A percentile compares a stretch with the other conserved stretches of the same genome.
phyloP scores from a whole-genome alignment of 257 asterid genomes.

The Lavandula angustifolia region DNA sequence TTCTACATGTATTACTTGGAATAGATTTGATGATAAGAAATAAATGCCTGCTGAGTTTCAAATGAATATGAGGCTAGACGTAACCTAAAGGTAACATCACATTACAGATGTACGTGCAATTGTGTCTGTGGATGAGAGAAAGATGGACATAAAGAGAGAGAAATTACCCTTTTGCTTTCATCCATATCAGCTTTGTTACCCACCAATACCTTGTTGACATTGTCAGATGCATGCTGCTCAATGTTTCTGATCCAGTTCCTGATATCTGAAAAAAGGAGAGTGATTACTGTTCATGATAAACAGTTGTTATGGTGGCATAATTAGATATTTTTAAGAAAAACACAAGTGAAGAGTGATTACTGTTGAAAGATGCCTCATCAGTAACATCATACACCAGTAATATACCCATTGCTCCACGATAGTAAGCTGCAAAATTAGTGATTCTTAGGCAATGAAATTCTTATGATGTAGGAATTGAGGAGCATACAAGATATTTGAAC shows the following conservation, averaged over 20 bases:
- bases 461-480: neutral
- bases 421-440: constrained; percentile 59
- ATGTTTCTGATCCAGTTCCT: constrained; percentile 84
- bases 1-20: neutral
- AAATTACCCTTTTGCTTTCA: constrained; percentile 75
- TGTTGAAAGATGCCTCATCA: constrained; percentile 75
- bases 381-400: constrained; percentile 83
- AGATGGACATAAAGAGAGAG: constrained; percentile 12
- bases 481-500: neutral
- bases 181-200: constrained; percentile 95
- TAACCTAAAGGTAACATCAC: constrained; percentile 14
- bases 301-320: neutral
- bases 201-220: constrained; percentile 72
- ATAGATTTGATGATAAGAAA: constrained; percentile 4
- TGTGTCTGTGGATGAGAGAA: neutral
- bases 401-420: constrained; percentile 92
- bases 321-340: constrained; percentile 2
- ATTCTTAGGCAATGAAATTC: constrained; percentile 12
- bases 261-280: constrained; percentile 42
- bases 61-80: constrained; percentile 17
- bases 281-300: too few species aligned
- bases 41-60: constrained; percentile 18
- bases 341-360: constrained; percentile 42
- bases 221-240: constrained; percentile 79
- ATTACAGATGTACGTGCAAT: neutral